phyloP scores from a whole-genome alignment of 441 rosid genomes.

The Populus hybrid region DNA sequence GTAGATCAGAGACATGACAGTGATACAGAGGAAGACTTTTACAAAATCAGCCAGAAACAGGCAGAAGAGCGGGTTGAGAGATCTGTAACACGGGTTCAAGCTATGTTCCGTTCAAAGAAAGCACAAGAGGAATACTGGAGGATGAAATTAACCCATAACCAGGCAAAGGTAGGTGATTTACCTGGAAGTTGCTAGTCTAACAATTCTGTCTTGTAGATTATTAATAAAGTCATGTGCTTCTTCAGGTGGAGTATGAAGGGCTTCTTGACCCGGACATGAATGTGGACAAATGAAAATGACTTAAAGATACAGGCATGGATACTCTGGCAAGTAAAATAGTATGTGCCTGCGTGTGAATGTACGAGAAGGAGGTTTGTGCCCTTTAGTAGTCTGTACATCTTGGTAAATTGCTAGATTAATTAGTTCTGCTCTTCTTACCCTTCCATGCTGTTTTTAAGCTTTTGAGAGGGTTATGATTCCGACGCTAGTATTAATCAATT shows the following conservation, averaged over 20 bases:
- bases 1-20: slow-evolving; percentile 33
- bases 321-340: neutral
- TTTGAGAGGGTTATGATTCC: slow-evolving; percentile 13
- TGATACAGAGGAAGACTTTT: slow-evolving; percentile 75
- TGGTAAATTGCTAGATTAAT: neutral
- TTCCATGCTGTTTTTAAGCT: neutral
- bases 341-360: neutral
- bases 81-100: slow-evolving; percentile 80
- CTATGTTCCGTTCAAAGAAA: slow-evolving; percentile 97
- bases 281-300: slow-evolving; percentile 27
- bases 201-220: neutral
- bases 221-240: slow-evolving; percentile 9
- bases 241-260: slow-evolving; percentile 57
- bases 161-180: slow-evolving; percentile 59
- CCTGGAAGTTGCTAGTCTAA: neutral
- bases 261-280: slow-evolving; percentile 15
- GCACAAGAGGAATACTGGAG: slow-evolving; percentile 87
- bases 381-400: slow-evolving; percentile 19
- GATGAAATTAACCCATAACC: slow-evolving; percentile 65
- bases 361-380: neutral
- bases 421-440: neutral
- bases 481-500: neutral
- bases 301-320: neutral
- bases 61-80: slow-evolving; percentile 91
- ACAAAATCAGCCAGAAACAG: slow-evolving; percentile 69